Evolutionary conservation across 495 filamentous ascomycete genomes (phyloP).

Genomic region (Filosporella fistucella): DNA sequence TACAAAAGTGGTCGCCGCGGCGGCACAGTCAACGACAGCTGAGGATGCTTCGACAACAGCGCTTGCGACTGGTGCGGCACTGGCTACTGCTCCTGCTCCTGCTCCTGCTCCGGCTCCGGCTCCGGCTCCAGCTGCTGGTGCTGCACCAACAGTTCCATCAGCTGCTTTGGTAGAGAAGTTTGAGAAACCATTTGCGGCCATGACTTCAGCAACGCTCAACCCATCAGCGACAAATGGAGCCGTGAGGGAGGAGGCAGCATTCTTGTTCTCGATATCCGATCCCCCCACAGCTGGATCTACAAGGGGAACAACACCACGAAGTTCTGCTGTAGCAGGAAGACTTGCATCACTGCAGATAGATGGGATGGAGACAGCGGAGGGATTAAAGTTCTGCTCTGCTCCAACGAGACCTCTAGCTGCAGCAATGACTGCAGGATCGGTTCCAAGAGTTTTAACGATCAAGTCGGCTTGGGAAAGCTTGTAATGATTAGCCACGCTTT

Average conservation of each 20-base stretch:
- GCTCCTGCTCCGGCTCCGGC: too few species aligned
- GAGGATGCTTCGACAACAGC: too few species aligned
- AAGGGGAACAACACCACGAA: conserved; percentile 56
- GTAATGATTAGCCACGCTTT: neutral
- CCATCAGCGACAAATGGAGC: conserved; percentile 48
- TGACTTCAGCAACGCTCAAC: conserved; percentile 50
- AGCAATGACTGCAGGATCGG: conserved; percentile 43
- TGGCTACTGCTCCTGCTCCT: too few species aligned
- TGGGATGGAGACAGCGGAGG: conserved; percentile 47
- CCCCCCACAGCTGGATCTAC: conserved; percentile 53
- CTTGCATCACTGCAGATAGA: conserved; percentile 51
- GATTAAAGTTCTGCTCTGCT: conserved; percentile 68
- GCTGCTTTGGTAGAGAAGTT: conserved; percentile 41
- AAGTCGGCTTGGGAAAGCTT: conserved; percentile 49
- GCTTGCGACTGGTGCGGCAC: too few species aligned
- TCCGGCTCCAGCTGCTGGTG: conserved; percentile 9
- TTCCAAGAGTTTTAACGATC: conserved; percentile 51
- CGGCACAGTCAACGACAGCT: conserved; percentile 5
- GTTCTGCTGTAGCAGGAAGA: conserved; percentile 49
- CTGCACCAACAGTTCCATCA: conserved; percentile 18
- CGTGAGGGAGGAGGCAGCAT: conserved; percentile 40
- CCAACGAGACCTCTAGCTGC: conserved; percentile 54
- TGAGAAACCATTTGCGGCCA: conserved; percentile 46
- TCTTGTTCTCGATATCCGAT: conserved; percentile 47
- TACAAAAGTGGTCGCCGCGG: conserved; percentile 9